Evolutionary conservation across 352 stramenopile species (phyloP), one percentile per base, ranked within the genome.

Genomic region (Globisporangium mamillatum): DNA sequence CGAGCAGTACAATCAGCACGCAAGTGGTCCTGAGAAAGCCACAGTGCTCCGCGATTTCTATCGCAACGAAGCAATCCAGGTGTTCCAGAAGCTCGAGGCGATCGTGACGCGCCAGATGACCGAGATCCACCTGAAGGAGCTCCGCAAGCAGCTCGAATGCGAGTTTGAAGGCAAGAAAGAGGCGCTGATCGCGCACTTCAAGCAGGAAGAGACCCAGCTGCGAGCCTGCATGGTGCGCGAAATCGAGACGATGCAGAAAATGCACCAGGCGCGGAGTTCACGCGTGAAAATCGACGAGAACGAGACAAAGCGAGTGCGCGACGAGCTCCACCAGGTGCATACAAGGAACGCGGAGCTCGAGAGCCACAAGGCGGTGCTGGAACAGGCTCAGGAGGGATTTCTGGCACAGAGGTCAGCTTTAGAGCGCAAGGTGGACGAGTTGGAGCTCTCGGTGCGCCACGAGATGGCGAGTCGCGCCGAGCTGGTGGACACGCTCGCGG

Each of bases 381-480:
- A 90, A 55, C 75, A 90, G n/a, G 63, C 76, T 10, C 72, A 77
- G 9, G 65, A 81, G 9, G 73, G 81, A 8, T 60, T 71, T 12
- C 25, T 66, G 4, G 74, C 69, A 34, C 71, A 86, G 53, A 84
- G 81, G 12, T 27, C 55, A 12, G 60, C 73, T 3, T 66, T 92
- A 25, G 66, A 79, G 64, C 63, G 63, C 5, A 86, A 92, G 41
- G 75, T 91, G 27, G 71, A 71, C 1, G 80, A 90, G 24, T 66
- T 91, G 32, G 81, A 93, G 69, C 38, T 74, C 5, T 58, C 82
- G 18, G 72, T 91, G 44, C 79, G 69, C 0, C 72, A 82, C n/a
- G 88, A 93, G 27, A 82, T 89, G 71, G 66, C 60, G 4, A 91
- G 76, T 64, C 86, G 88, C n/a, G 79, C 82, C 6, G 83, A 92